These are phyloP conservation scores for Ustilago cynodontis DNA, from an alignment of 1,284 basidiomycete genomes.

Conservation along the genomic window DNA sequence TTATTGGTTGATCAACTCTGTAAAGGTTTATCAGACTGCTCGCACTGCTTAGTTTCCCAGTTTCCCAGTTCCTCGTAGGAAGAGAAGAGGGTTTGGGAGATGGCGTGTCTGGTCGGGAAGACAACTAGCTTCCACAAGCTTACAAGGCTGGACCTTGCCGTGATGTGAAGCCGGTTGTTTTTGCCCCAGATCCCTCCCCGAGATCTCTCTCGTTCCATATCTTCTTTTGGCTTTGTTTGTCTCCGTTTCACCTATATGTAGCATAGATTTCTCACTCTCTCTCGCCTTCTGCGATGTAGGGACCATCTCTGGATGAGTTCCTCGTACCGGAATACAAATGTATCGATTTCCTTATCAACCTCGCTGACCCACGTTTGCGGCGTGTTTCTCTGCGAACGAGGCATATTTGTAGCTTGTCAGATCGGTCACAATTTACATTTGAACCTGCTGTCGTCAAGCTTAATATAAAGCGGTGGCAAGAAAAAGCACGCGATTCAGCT, in stretches of 20 bases:
- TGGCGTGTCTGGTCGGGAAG: slow-evolving; percentile 24
- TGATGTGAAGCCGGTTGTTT: slow-evolving; percentile 1
- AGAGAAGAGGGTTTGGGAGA: neutral
- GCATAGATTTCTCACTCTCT: slow-evolving; percentile 8
- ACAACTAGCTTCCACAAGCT: neutral
- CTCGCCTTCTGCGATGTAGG: neutral
- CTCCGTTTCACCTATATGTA: slow-evolving; percentile 3
- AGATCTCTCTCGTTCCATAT: neutral
- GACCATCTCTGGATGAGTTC: neutral
- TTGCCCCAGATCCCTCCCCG: slow-evolving; percentile 26
- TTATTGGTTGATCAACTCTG: slow-evolving; percentile 56
- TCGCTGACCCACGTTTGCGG: too few relatives aligned
- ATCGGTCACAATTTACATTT: neutral
- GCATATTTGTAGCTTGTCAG: too few relatives aligned
- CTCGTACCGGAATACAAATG: neutral
- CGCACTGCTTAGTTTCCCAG: slow-evolving; percentile 10
- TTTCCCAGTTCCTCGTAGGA: too few relatives aligned
- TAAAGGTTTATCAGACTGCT: slow-evolving; percentile 53
- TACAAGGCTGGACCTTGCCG: slow-evolving; percentile 8
- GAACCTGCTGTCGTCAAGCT: slow-evolving; percentile 15
- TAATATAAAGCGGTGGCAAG: slow-evolving; percentile 8
- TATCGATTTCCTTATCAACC: neutral
- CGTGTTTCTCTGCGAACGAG: too few relatives aligned
- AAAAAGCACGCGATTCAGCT: slow-evolving; percentile 37
- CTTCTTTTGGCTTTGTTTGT: neutral